A percentile compares a stretch with the other conserved stretches of the same genome.
Conservation (phyloP, 768 basidiomycete genomes). For the Russula abietina region DNA sequence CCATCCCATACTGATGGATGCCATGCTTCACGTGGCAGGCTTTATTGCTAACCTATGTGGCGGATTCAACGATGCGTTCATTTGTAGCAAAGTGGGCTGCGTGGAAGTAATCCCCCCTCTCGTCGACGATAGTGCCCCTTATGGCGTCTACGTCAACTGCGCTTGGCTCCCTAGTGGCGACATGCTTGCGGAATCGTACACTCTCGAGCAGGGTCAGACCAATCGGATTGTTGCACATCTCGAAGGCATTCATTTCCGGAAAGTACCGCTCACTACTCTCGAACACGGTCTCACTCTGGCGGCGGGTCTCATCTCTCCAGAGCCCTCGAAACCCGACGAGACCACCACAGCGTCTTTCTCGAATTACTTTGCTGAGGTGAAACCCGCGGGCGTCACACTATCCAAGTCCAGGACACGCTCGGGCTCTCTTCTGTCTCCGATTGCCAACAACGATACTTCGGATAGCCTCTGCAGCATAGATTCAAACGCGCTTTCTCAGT, state of each 20-base stretch:
- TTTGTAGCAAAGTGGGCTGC: constrained; percentile 51
- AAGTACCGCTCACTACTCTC: constrained; percentile 46
- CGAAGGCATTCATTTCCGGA: constrained; percentile 54
- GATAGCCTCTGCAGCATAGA: not conserved
- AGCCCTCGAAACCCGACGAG: not conserved
- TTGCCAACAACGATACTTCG: not conserved
- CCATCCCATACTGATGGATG: constrained; percentile 59
- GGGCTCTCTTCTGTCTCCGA: not conserved
- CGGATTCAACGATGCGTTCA: constrained; percentile 47
- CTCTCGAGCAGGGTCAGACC: constrained; percentile 37
- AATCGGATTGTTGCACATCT: constrained; percentile 48
- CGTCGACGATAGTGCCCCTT: constrained; percentile 39
- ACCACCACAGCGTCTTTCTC: not conserved
- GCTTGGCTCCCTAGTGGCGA: constrained; percentile 39
- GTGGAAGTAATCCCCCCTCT: constrained; percentile 43
- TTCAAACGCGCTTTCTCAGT: not conserved
- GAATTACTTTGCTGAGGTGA: not conserved
- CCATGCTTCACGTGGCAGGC: constrained; percentile 62
- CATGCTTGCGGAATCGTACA: constrained; percentile 49
- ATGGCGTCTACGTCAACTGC: constrained; percentile 48
- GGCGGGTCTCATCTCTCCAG: constrained; percentile 11
- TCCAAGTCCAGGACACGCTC: not conserved
- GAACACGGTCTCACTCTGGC: constrained; percentile 40
- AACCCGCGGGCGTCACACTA: not conserved
- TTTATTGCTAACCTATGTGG: constrained; percentile 60